Percentiles rank a stretch among this genome's conserved stretches.
Evolutionary conservation across 805 yeast species (phyloP).

Genomic region (Yarrowia sp.): DNA sequence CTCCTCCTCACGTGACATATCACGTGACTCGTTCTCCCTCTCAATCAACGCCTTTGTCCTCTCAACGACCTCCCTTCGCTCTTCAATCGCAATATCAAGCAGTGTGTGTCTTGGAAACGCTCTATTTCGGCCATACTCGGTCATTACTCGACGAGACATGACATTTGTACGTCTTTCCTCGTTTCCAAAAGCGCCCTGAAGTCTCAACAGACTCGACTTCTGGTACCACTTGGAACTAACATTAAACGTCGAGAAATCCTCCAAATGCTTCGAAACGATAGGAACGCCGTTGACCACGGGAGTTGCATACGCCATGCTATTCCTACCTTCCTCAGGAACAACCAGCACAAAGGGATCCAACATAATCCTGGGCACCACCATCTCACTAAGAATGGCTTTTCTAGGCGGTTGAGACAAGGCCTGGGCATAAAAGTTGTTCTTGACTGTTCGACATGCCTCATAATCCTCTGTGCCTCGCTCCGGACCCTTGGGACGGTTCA

Average conservation of each 20-base stretch:
- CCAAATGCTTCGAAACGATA: neutral
- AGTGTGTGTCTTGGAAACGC: neutral
- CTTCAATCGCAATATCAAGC: neutral
- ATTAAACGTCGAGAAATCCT: neutral
- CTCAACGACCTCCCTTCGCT: neutral
- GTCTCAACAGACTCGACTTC: neutral
- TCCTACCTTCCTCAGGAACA: no score
- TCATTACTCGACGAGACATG: neutral
- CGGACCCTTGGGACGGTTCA: neutral
- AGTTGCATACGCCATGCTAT: neutral
- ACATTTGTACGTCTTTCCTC: neutral
- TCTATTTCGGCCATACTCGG: neutral
- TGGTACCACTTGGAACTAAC: conserved; percentile 4
- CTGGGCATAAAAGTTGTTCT: conserved; percentile 22
- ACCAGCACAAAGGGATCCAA: conserved; percentile 1
- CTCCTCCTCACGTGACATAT: no score
- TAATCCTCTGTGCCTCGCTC: neutral
- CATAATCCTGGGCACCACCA: neutral
- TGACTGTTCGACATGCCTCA: neutral
- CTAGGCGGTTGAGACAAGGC: conserved; percentile 9
- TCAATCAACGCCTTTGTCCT: neutral
- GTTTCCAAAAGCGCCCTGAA: neutral
- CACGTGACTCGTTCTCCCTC: neutral
- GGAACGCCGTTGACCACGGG: conserved; percentile 10
- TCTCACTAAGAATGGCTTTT: neutral